phyloP scores from a whole-genome alignment of 1,139 yeast genomes.

The Yamadazyma atmosphaerica region DNA sequence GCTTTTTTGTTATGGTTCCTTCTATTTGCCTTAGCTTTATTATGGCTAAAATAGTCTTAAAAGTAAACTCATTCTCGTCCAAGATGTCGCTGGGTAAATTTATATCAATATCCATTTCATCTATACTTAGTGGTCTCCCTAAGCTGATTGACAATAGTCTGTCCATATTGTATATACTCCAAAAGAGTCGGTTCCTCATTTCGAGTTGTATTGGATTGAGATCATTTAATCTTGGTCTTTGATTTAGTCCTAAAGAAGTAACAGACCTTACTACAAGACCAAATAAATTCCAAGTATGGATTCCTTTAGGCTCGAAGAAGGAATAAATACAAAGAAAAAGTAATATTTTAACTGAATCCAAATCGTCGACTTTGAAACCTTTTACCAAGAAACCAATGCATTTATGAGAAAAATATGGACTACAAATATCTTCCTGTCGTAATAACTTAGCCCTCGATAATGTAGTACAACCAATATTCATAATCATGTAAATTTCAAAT shows the following conservation, averaged over 20 bases:
- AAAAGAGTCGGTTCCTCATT: constrained; percentile 43
- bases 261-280: constrained; percentile 45
- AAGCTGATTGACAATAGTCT: constrained; percentile 42
- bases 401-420: constrained; percentile 13
- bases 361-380: constrained; percentile 26
- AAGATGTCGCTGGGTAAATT: constrained; percentile 34
- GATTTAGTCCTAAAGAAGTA: constrained; percentile 43
- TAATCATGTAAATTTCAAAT: constrained; percentile 47
- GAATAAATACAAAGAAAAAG: constrained; percentile 46
- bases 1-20: constrained; percentile 38
- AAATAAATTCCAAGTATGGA: constrained; percentile 49
- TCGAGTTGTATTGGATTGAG: constrained; percentile 29
- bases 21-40: constrained; percentile 42
- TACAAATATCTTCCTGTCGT: constrained; percentile 26
- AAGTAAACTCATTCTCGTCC: constrained; percentile 34
- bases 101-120: constrained; percentile 46
- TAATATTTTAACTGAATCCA: constrained; percentile 37
- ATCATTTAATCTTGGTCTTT: constrained; percentile 27
- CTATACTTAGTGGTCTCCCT: constrained; percentile 45
- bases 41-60: constrained; percentile 38
- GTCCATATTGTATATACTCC: constrained; percentile 53
- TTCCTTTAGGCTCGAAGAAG: constrained; percentile 43
- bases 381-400: constrained; percentile 15
- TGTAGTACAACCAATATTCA: constrained; percentile 51
- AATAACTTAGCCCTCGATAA: constrained; percentile 40